Evolutionary conservation across 257 asterid species (phyloP), one percentile per base, ranked within the genome.

Genomic region (Coffea canephora): DNA sequence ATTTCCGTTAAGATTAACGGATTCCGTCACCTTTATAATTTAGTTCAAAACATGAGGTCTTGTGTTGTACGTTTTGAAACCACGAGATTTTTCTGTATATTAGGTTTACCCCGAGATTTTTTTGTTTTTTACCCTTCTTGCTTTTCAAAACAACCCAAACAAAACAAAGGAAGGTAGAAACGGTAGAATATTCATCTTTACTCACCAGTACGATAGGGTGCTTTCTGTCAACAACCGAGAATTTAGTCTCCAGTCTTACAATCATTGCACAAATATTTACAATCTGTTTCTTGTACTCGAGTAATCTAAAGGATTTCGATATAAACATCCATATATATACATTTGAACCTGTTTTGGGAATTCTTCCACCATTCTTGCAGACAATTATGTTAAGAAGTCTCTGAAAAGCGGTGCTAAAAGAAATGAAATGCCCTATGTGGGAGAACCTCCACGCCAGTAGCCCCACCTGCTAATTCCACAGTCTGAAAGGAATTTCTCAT

Each of bases 391-490:
- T 25, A 52, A n/a, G 31, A 41, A 31, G 54, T 39, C 21, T 23
- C 1, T 31, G 11, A 57, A 72, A 2, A 12, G 8, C 21, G 8
- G 16, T 46, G 43, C 8, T 0, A 23, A 64, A 2, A 34, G 34
- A 62, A 64, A 10, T 25, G n/a, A 25, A 52, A 34, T n/a, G 8
- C 43, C 75, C 75, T 83, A 87, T 49, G 80, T 25, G 50, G 87
- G 85, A 55, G 89, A 86, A 80, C 94, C 93, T 23, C 95, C 95
- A 64, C 89, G 84, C 90, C 91, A 90, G 71, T 92, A 84, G 73
- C 95, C 93, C 87, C 87, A 83, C 36, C 85, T 78, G 82, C 91
- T 86, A 87, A 91, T 91, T 84, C 96, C 94, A 86, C 97, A 91
- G 84, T 92, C 91, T 5, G 90, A 78, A 41, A 91, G 89, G 82